Conservation (phyloP, 2,329 filamentous ascomycete genomes). For the Neopestalotiopsis clavispora region DNA sequence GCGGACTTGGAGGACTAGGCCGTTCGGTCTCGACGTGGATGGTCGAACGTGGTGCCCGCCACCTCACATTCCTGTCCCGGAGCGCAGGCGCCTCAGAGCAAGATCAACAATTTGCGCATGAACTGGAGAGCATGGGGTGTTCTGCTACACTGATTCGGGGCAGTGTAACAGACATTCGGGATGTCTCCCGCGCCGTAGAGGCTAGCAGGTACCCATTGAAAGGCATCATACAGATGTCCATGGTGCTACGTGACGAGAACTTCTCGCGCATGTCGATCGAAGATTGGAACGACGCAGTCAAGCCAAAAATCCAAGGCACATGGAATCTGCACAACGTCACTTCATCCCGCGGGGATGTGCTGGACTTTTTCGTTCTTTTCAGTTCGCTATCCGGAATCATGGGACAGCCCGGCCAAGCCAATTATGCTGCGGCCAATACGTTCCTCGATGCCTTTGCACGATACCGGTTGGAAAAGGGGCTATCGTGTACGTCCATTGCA, state of each 20-base stretch:
- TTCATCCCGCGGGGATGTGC: constrained; percentile 14
- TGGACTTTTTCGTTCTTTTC: constrained; percentile 44
- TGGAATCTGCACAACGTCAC: constrained; percentile 30
- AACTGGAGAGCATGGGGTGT: constrained; percentile 23
- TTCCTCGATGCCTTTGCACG: constrained; percentile 40
- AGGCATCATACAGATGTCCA: constrained; percentile 26
- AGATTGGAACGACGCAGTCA: constrained; percentile 27
- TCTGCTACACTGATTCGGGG: constrained; percentile 21
- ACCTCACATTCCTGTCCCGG: constrained; percentile 25
- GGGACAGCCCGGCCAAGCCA: constrained; percentile 35
- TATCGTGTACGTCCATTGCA: constrained; percentile 39
- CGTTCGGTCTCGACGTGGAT: constrained; percentile 24
- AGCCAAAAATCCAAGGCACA: constrained; percentile 35
- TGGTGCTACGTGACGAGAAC: constrained; percentile 28
- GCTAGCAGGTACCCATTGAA: constrained; percentile 19
- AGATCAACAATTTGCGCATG: constrained; percentile 17
- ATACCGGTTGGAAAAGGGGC: constrained; percentile 34
- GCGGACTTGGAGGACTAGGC: constrained; percentile 29
- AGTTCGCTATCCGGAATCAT: constrained; percentile 34
- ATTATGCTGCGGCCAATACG: constrained; percentile 42
- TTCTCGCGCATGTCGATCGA: constrained; percentile 27
- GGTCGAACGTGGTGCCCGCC: constrained; percentile 22
- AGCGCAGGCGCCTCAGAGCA: background rate
- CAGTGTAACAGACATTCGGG: constrained; percentile 18
- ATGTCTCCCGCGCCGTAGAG: constrained; percentile 19